Evolutionary conservation across 75 land plant species (phyloP), one percentile per base, ranked within the genome.

Genomic region (Adiantum capillusveneris): DNA sequence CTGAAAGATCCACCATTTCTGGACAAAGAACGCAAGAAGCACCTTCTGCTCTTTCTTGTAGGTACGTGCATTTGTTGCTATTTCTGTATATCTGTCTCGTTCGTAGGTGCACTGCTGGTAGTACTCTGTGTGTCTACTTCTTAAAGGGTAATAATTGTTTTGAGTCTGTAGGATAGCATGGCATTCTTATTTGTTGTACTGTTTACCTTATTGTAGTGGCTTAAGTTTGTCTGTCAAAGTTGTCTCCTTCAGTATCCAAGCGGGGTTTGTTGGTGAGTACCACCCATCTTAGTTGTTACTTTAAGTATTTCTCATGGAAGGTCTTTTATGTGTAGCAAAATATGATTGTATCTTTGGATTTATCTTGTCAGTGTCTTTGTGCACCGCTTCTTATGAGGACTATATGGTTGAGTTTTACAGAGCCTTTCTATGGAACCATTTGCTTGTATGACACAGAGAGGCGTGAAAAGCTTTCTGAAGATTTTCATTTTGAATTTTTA

Each of bases 401-500:
- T 34, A 5, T 34, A 34, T 34, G 37, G 9, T 29, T 52, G 5
- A n/a, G 29, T 59, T 7, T 59, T 73, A 44, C 68, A 93, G 98
- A 93, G 66, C 98, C 98, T 31, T 80, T 93, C 59, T 88, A 85
- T 79, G 98, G 98, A 24, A 93, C 89, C 17, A 79, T 93, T 59
- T 84, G 90, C 72, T 67, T 93, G 31, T 93, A 93, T 63, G 82
- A 93, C 63, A 79, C 74, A 73, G 98, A 93, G 73, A 83, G 84
- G 49, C 80, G 87, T 60, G 98, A 93, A 50, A 93, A 93, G 64
- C 69, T 93, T 51, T 88, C 98, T 5, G 98, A 93, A 45, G 95
- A 93, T 65, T 88, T 88, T 76, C 64, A 74, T 67, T 93, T 93
- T 66, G 80, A 62, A 42, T 69, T 83, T 44, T 44, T 77, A 20